phyloP scores from a whole-genome alignment of 192 early-diverging fungal species.

The Podochytrium sp. region DNA sequence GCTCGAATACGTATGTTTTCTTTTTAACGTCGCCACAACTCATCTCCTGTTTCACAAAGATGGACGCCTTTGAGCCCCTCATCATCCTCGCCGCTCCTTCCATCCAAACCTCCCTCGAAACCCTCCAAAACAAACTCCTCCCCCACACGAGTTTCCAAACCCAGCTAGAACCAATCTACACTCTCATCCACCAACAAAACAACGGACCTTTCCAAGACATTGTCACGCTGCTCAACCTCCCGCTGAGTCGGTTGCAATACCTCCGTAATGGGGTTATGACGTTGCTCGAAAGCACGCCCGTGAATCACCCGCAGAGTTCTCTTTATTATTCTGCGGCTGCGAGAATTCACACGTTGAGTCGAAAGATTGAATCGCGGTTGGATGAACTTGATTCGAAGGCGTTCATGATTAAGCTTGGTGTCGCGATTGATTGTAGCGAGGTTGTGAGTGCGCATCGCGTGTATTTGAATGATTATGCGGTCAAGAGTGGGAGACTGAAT shows the following conservation, averaged over 20 bases:
- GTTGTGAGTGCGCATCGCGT: not conserved
- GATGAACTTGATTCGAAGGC: not conserved
- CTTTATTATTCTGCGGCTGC: not conserved
- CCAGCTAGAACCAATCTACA: too few relatives aligned
- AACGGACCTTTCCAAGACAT: not conserved
- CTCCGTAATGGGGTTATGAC: not conserved
- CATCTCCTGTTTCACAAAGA: too few relatives aligned
- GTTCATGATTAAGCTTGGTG: not conserved
- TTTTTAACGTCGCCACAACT: too few relatives aligned
- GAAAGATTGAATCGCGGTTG: not conserved
- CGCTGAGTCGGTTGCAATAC: not conserved
- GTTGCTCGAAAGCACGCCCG: not conserved
- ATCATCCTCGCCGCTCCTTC: too few relatives aligned
- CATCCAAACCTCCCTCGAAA: too few relatives aligned
- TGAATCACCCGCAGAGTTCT: not conserved
- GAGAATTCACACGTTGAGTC: not conserved
- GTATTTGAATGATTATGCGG: not conserved
- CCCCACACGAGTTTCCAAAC: too few relatives aligned
- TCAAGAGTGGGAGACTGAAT: not conserved
- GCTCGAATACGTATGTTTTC: not conserved
- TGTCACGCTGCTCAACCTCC: not conserved
- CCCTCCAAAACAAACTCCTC: too few relatives aligned
- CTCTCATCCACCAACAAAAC: not conserved
- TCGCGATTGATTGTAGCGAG: not conserved
- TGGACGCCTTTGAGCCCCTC: too few relatives aligned